Evolutionary conservation across 2,329 filamentous ascomycete genomes (phyloP).

Genomic region (Lachnellula hyalina): DNA sequence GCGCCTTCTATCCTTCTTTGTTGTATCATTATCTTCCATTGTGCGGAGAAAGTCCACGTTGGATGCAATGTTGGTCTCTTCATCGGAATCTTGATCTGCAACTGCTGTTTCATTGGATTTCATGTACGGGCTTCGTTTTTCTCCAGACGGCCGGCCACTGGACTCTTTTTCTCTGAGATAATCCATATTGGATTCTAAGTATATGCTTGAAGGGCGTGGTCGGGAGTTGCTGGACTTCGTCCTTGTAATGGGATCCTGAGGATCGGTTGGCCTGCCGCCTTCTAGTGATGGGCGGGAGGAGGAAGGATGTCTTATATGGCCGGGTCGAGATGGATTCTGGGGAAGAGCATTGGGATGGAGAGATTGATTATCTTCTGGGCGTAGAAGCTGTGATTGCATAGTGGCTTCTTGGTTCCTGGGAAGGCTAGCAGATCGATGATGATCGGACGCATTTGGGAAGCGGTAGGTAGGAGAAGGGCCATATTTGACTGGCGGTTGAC

Average conservation of each 20-base stretch:
- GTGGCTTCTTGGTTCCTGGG: conserved; percentile 24
- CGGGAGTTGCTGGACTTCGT: conserved; percentile 62
- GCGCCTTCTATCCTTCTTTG: conserved; percentile 44
- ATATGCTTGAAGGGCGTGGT: conserved; percentile 73
- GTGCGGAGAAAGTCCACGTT: conserved; percentile 79
- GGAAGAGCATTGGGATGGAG: conserved; percentile 15
- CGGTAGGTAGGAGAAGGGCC: conserved; percentile 22
- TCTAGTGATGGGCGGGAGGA: conserved; percentile 66
- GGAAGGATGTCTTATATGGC: conserved; percentile 39
- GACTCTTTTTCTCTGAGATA: conserved; percentile 74
- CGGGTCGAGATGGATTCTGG: conserved; percentile 28
- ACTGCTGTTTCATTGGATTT: conserved; percentile 20
- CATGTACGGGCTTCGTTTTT: conserved; percentile 28
- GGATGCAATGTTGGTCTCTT: conserved; percentile 64
- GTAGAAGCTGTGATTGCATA: conserved; percentile 14
- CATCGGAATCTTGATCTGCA: conserved; percentile 35
- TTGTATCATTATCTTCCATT: conserved; percentile 60
- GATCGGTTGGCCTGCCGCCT: conserved; percentile 61
- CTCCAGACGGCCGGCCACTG: conserved; percentile 24
- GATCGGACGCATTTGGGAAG: conserved; percentile 26
- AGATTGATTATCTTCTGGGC: conserved; percentile 20
- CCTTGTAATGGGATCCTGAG: conserved; percentile 54
- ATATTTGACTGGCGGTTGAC: conserved; percentile 19
- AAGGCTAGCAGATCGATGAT: conserved; percentile 50
- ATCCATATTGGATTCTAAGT: conserved; percentile 77